Conservation (phyloP, 1,139 yeast genomes). For the Zygosaccharomyces pseudobailii region DNA sequence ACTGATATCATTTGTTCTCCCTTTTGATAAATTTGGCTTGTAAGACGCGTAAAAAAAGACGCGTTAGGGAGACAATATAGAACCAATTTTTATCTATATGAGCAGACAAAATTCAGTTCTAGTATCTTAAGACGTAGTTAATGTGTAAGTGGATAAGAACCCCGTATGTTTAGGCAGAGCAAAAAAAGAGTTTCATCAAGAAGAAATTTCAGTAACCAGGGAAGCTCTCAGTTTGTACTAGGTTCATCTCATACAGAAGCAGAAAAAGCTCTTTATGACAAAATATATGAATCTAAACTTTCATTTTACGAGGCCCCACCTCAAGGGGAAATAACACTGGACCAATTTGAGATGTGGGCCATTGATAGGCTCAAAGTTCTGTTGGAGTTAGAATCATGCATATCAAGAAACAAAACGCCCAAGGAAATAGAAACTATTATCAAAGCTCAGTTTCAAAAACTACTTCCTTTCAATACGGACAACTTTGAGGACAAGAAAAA, state of each 20-base stretch:
- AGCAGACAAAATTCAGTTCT: not conserved
- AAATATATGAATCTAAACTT: conserved; percentile 33
- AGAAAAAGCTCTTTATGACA: conserved; percentile 29
- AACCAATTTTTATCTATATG: not conserved
- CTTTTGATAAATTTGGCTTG: not conserved
- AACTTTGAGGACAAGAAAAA: conserved; percentile 61
- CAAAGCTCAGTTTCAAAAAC: conserved; percentile 59
- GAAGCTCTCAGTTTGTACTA: conserved; percentile 12
- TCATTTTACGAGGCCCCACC: conserved; percentile 71
- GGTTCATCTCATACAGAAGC: conserved; percentile 21
- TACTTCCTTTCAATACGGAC: conserved; percentile 53
- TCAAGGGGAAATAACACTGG: conserved; percentile 75
- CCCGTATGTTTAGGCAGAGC: conserved; percentile 63
- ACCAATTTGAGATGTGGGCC: conserved; percentile 94
- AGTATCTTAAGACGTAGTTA: not conserved
- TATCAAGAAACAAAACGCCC: conserved; percentile 57
- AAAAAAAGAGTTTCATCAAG: conserved; percentile 75
- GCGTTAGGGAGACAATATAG: conserved; percentile 1
- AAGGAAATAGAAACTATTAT: conserved; percentile 63
- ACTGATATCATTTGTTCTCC: not conserved
- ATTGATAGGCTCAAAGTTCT: conserved; percentile 81
- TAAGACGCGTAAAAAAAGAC: conserved; percentile 2
- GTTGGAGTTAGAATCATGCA: conserved; percentile 75
- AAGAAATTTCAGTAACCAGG: conserved; percentile 51
- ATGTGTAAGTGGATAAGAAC: not conserved